A percentile compares a stretch with the other conserved stretches of the same genome.
Evolutionary conservation across 345 rosid genomes (phyloP).

Genomic region (Luvunga scandens): DNA sequence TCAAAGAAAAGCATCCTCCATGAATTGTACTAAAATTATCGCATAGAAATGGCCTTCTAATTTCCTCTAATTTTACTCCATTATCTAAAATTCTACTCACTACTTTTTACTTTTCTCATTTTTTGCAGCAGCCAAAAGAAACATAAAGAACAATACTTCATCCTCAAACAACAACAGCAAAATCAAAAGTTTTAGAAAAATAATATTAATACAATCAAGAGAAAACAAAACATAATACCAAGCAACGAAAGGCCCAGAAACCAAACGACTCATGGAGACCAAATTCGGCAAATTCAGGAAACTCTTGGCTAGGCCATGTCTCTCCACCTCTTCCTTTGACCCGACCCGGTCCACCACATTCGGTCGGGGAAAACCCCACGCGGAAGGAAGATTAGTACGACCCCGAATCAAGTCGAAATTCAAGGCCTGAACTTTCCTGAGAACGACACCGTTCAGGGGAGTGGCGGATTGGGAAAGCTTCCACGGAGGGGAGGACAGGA

Average conservation of each 20-base stretch:
- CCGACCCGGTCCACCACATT: slow-evolving; percentile 17
- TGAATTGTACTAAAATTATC: not conserved
- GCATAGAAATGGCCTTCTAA: not conserved
- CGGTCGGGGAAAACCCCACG: slow-evolving; percentile 19
- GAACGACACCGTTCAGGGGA: slow-evolving; percentile 53
- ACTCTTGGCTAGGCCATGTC: slow-evolving; percentile 38
- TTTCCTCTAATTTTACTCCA: not conserved
- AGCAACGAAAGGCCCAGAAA: slow-evolving; percentile 87
- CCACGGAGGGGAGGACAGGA: slow-evolving; percentile 81
- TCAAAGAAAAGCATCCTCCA: not conserved
- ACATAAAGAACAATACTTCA: not conserved
- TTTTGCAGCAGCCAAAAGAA: not conserved
- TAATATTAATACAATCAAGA: not conserved
- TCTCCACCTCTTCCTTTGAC: slow-evolving; percentile 22
- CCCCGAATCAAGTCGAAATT: slow-evolving; percentile 45
- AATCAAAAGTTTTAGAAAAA: not conserved
- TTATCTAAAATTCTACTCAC: not conserved
- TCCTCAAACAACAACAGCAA: not conserved
- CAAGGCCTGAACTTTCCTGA: slow-evolving; percentile 55
- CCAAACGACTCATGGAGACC: slow-evolving; percentile 68
- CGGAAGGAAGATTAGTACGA: slow-evolving; percentile 29
- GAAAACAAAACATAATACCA: slow-evolving; percentile 41
- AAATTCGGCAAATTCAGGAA: slow-evolving; percentile 78
- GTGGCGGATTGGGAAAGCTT: slow-evolving; percentile 82
- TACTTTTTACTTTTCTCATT: not conserved